Evolutionary conservation across 352 stramenopile species (phyloP), one percentile per base, ranked within the genome.

Genomic region (Hyaloperonospora brassicae): DNA sequence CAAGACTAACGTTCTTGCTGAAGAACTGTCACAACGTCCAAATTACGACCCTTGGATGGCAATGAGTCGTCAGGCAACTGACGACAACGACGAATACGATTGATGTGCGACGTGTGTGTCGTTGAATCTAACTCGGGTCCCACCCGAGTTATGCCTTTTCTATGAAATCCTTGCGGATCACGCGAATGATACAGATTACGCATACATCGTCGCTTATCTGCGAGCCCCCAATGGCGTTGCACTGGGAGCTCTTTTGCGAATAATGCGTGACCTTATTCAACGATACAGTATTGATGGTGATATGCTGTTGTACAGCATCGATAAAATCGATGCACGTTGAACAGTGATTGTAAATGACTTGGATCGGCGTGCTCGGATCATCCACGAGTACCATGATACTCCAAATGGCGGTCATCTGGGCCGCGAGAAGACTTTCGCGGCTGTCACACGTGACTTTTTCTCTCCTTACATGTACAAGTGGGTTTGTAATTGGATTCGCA

Each of bases 21-120:
- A 68, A 43, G 59, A 59, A 0, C n/a, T 76, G 0, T 69, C 64
- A 3, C 49, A 57, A 0, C 44, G 49, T 1, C 65, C 61, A 12
- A 39, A 68, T 12, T 4, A 42, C 4, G 36, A 42, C 10, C 36
- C 36, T 21, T 12, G 27, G 27, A 34, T 8, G 4, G 8, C 27
- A 8, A 4, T 34, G 27, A 34, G 4, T 34, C 27, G 27, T 34
- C 27, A 42, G 11, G 36, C 10, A 21, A 14, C 36, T 21, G 36
- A 42, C 12, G 36, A 42, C 36, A 11, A 42, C 14, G 36, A 21
- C 2, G 11, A 14, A 5, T 5, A 42, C 10, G n/a, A 21, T 42
- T 5, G n/a, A 42, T 42, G 36, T 21, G 11, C 14, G 11, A 21
- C 11, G n/a, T 42, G 36, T 42, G 36, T 14, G 5, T 14, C 36